Evolutionary conservation across 208 protist species (phyloP).

Genomic region (Polymyxa betae): DNA sequence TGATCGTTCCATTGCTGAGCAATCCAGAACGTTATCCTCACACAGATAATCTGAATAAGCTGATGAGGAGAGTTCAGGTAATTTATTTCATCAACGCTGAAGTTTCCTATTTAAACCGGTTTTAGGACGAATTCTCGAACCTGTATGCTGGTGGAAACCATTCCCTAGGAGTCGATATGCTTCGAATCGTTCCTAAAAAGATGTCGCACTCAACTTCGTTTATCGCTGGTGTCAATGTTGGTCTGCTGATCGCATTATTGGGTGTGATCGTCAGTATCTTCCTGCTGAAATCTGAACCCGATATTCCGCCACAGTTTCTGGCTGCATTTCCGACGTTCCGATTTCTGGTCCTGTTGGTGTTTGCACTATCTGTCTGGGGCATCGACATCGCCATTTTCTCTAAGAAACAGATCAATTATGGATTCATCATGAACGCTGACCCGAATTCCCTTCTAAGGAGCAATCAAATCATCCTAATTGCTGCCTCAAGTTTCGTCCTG

Average conservation of each 20-base stretch:
- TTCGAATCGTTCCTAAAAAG: not conserved
- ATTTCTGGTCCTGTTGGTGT: slow-evolving; percentile 8
- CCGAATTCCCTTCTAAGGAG: not conserved
- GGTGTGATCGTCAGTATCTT: slow-evolving; percentile 19
- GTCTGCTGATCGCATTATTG: slow-evolving; percentile 33
- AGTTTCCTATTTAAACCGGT: not conserved
- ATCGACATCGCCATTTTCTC: slow-evolving; percentile 17
- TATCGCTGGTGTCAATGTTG: slow-evolving; percentile 37
- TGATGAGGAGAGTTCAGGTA: not conserved
- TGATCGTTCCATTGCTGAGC: not conserved
- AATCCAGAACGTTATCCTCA: not conserved
- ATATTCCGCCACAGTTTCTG: not conserved
- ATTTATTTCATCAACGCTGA: not conserved
- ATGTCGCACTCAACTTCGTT: slow-evolving; percentile 18
- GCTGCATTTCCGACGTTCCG: slow-evolving; percentile 36
- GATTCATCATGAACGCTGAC: slow-evolving; percentile 7
- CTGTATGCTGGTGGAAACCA: slow-evolving; percentile 9
- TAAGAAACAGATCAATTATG: slow-evolving; percentile 34
- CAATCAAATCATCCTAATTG: slow-evolving; percentile 34
- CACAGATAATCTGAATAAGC: not conserved
- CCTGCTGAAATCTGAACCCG: not conserved
- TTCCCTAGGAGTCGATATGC: not conserved
- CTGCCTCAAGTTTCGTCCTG: slow-evolving; percentile 27
- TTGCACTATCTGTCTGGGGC: slow-evolving; percentile 22
- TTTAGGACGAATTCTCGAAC: not conserved